Evolutionary conservation across 2,329 filamentous ascomycete species (phyloP), one percentile per base, ranked within the genome.

Genomic region (Aciculosporium take): DNA sequence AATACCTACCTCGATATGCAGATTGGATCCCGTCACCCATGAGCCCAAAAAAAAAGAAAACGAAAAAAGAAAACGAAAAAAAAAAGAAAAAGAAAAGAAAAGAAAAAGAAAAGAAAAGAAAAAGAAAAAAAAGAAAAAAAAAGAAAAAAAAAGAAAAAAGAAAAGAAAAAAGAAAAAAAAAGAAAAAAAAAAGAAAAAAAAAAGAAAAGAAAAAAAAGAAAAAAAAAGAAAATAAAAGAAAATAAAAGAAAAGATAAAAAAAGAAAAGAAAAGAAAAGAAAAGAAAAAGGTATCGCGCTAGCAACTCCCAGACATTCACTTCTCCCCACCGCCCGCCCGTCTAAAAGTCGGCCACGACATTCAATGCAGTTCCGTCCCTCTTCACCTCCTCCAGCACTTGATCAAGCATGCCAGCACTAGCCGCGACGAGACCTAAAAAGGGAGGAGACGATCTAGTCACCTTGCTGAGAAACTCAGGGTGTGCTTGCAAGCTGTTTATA

Each of bases 361-460:
- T 37, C 28, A 13, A 27, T 3, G 33, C 18, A 9, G 17, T 18
- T 7, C 40, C 40, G 15, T 37, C 27, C 32, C 4, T 42, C 27
- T 25, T 36, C 15, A 42, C 28, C n/a, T 48, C 46, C 34, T 48
- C 31, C 18, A 44, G 42, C 5, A 67, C 52, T 37, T 56, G 43
- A 21, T 68, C 74, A 36, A 89, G 63, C 54, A 79, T 72, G 12
- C 81, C 82, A 2, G 80, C 74, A 40, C 76, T 76, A 2, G 86
- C 84, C 25, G 87, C 86, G 36, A 94, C 74, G 58, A 94, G 88
- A 36, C 87, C 87, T 18, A 94, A 69, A 62, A 85, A 91, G 1
- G 84, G 79, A 52, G 47, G 49, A 5, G 49, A 51, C 3, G 49
- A 48, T 35, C 41, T 43, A 1, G 49, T 48, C 4, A 49, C 47